Conservation (phyloP, 2,329 filamentous ascomycete genomes). For the Apiospora aurea region DNA sequence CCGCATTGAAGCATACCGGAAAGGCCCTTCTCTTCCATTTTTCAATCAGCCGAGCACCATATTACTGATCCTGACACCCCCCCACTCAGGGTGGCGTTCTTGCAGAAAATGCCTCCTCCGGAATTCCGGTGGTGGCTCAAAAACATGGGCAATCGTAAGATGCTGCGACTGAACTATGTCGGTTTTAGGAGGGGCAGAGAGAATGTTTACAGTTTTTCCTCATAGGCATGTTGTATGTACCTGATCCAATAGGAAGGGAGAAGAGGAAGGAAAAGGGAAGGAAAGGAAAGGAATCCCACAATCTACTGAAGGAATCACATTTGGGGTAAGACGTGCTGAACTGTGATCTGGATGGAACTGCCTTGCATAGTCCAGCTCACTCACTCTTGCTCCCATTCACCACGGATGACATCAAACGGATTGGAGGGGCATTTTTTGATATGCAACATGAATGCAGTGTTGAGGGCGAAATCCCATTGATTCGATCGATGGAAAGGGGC, state of each 20-base stretch:
- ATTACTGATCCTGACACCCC: slow-evolving; percentile 13
- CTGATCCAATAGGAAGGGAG: neutral
- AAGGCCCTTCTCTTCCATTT: neutral
- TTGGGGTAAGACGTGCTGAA: neutral
- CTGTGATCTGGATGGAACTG: neutral
- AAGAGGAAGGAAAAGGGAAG: neutral
- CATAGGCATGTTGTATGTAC: neutral
- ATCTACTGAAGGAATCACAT: neutral
- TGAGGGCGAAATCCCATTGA: neutral
- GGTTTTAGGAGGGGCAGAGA: neutral
- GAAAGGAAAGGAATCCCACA: neutral
- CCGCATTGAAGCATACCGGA: neutral
- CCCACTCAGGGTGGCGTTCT: slow-evolving; percentile 18
- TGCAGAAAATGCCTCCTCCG: slow-evolving; percentile 19
- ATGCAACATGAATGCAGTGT: neutral
- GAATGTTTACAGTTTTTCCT: neutral
- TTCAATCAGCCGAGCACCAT: slow-evolving; percentile 10
- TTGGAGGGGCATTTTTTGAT: slow-evolving; percentile 1
- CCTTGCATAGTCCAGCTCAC: neutral
- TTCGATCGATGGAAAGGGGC: neutral
- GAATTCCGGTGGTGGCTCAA: slow-evolving; percentile 14
- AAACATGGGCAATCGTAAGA: slow-evolving; percentile 15
- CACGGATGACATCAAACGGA: neutral
- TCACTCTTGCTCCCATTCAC: neutral
- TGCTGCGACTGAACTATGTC: neutral